Conservation (phyloP, 2,329 filamentous ascomycete genomes). For the Cyphellophora europaea region DNA sequence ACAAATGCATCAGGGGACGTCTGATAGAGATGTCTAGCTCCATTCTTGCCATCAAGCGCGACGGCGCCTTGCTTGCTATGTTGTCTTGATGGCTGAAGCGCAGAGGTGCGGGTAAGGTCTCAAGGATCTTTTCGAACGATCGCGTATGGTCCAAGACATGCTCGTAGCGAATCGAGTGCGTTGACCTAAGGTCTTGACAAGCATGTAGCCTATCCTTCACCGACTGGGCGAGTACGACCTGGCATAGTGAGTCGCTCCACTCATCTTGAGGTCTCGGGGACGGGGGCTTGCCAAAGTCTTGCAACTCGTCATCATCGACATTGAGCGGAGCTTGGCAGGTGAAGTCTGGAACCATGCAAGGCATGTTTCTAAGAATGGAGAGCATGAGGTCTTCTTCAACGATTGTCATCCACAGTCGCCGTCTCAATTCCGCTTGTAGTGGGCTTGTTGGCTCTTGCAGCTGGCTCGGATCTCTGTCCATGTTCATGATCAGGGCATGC, state of each 20-base stretch:
- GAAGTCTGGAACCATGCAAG: conserved; percentile 14
- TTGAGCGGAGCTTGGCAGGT: conserved; percentile 12
- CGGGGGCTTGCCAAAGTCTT: conserved; percentile 7
- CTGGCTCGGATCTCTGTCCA: conserved; percentile 12
- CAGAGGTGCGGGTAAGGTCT: conserved; percentile 13
- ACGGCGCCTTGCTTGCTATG: conserved; percentile 13
- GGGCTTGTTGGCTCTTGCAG: not conserved
- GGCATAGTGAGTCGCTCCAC: conserved; percentile 18
- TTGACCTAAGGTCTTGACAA: conserved; percentile 11
- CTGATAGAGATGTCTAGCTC: conserved; percentile 22
- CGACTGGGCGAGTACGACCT: conserved; percentile 15
- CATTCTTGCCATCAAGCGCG: conserved; percentile 19
- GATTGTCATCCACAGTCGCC: conserved; percentile 23
- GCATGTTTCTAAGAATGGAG: conserved; percentile 17
- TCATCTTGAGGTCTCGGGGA: conserved; percentile 10
- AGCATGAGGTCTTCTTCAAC: conserved; percentile 22
- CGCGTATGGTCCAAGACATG: conserved; percentile 14
- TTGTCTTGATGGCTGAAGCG: conserved; percentile 14
- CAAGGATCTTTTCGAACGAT: conserved; percentile 14
- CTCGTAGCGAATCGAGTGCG: conserved; percentile 5
- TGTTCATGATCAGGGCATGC: conserved; percentile 12
- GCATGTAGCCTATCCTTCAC: conserved; percentile 13
- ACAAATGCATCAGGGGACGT: conserved; percentile 23
- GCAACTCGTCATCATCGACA: conserved; percentile 16
- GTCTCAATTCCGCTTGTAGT: conserved; percentile 22